Conservation (phyloP, 352 stramenopile species). For the Blastocystis sp. region DNA sequence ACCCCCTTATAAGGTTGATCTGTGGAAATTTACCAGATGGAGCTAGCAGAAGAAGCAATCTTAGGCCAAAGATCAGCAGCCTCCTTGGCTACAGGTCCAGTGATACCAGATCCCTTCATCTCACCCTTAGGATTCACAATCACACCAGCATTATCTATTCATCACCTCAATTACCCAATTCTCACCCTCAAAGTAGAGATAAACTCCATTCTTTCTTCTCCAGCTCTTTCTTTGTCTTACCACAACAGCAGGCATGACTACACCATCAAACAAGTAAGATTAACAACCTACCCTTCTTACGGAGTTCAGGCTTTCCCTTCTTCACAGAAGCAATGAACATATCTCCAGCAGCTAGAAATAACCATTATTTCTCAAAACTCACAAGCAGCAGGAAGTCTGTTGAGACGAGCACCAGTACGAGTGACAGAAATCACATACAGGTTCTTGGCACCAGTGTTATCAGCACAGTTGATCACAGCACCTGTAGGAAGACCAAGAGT, state of each 20-base stretch:
- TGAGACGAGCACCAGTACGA: constrained; percentile 97
- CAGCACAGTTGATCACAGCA: constrained; percentile 99
- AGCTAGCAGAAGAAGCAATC: constrained; percentile 98
- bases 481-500: constrained; percentile 95
- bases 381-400: constrained; percentile 94
- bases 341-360: constrained; percentile 84
- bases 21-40: constrained; percentile 91
- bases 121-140: constrained; percentile 99
- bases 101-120: constrained; percentile 99
- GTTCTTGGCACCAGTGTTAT: constrained; percentile 99
- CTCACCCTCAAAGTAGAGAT: constrained; percentile 97
- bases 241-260: constrained; percentile 96
- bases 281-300: constrained; percentile 87
- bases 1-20: background rate
- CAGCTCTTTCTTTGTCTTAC: constrained; percentile 98
- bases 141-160: constrained; percentile 91
- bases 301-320: constrained; percentile 99
- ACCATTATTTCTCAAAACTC: background rate
- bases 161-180: background rate
- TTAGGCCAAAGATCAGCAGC: constrained; percentile 99
- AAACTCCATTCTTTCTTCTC: constrained; percentile 97
- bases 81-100: constrained; percentile 98
- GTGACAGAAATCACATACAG: constrained; percentile 99
- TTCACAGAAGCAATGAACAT: constrained; percentile 99
- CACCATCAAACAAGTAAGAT: background rate